Conservation (phyloP, 1,284 basidiomycete species). For the Lignosus rhinocerotis region DNA sequence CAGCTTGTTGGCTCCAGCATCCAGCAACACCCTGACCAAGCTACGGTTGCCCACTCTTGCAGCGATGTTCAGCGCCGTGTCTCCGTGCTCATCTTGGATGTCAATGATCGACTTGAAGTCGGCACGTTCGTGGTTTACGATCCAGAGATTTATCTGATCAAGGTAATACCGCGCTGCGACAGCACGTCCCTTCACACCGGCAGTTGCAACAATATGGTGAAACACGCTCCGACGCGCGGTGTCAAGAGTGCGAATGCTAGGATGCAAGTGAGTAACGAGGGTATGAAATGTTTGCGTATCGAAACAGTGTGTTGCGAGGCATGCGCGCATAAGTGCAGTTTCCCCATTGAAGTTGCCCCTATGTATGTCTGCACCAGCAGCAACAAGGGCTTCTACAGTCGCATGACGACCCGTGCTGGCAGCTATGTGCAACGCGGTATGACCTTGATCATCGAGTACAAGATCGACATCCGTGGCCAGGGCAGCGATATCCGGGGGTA, state of each 20-base stretch:
- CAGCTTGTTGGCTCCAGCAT: constrained; percentile 91
- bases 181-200: constrained; percentile 88
- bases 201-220: constrained; percentile 93
- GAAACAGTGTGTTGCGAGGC: constrained; percentile 86
- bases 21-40: constrained; percentile 85
- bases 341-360: constrained; percentile 94
- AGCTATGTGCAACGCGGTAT: constrained; percentile 94
- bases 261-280: constrained; percentile 65
- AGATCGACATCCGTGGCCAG: constrained; percentile 64
- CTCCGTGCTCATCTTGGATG: constrained; percentile 94
- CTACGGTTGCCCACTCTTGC: constrained; percentile 91
- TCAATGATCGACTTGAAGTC: constrained; percentile 85
- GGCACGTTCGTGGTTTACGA: constrained; percentile 69
- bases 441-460: constrained; percentile 91
- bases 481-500: constrained; percentile 48
- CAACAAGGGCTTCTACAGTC: constrained; percentile 69
- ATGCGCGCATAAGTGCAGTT: constrained; percentile 91
- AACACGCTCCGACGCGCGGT: constrained; percentile 86
- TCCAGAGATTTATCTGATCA: constrained; percentile 85
- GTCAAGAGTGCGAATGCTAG: constrained; percentile 88
- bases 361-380: constrained; percentile 80
- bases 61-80: constrained; percentile 94
- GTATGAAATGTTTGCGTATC: constrained; percentile 77
- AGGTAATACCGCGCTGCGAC: constrained; percentile 89
- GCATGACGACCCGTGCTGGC: constrained; percentile 79